Percentiles rank a stretch among this genome's conserved stretches.
phyloP scores from a whole-genome alignment of 2,329 filamentous ascomycete genomes.

The Knoxdaviesia capensis region DNA sequence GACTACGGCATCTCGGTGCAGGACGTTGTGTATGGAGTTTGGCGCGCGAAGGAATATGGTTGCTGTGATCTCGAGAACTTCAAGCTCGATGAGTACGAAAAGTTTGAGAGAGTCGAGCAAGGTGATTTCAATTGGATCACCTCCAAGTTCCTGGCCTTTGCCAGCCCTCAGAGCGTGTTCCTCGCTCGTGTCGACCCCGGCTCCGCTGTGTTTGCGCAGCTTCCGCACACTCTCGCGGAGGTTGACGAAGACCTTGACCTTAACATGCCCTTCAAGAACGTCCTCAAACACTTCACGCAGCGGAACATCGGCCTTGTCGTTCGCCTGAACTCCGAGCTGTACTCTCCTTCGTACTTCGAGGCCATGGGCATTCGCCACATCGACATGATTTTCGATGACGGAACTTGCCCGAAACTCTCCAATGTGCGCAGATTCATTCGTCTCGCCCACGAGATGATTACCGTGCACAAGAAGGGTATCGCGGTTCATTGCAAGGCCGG shows the following conservation, averaged over 20 bases:
- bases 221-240: slow-evolving; percentile 59
- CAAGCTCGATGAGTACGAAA: slow-evolving; percentile 91
- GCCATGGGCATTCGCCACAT: slow-evolving; percentile 86
- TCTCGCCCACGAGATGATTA: slow-evolving; percentile 86
- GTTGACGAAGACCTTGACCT: slow-evolving; percentile 51
- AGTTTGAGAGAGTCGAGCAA: slow-evolving; percentile 87
- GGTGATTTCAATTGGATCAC: slow-evolving; percentile 99
- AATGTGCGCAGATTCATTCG: slow-evolving; percentile 92
- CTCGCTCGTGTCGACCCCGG: slow-evolving; percentile 50
- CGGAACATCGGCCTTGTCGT: slow-evolving; percentile 86
- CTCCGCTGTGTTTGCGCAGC: slow-evolving; percentile 50
- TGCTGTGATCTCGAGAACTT: slow-evolving; percentile 86
- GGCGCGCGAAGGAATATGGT: slow-evolving; percentile 94
- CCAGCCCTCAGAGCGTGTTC: slow-evolving; percentile 73
- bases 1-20: slow-evolving; percentile 93
- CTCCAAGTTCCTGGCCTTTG: slow-evolving; percentile 86
- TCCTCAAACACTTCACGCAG: slow-evolving; percentile 71
- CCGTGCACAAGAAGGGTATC: slow-evolving; percentile 73
- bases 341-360: slow-evolving; percentile 94
- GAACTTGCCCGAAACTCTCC: slow-evolving; percentile 74
- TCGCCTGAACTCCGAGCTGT: slow-evolving; percentile 83
- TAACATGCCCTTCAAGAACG: slow-evolving; percentile 84
- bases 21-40: slow-evolving; percentile 94
- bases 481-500: slow-evolving; percentile 98
- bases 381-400: slow-evolving; percentile 99